These are phyloP conservation scores for Nelumbo lutea DNA, from an alignment of 164 flowering plant genomes.

Conservation along the genomic window DNA sequence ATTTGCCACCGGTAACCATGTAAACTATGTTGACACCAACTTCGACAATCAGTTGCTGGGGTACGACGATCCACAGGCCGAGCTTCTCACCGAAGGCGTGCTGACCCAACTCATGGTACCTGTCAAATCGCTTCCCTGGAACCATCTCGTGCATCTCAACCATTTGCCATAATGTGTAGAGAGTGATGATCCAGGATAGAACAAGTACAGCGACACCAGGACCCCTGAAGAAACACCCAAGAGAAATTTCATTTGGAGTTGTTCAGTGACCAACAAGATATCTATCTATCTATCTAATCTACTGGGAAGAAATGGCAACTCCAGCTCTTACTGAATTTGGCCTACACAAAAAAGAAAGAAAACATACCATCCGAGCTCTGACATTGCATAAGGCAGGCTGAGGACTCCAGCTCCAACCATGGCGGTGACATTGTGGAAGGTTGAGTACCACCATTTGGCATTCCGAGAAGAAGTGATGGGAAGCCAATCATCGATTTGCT, in stretches of 20 bases:
- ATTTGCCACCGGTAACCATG: neutral
- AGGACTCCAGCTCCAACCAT: neutral
- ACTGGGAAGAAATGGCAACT: no score
- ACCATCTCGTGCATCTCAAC: constrained; percentile 1
- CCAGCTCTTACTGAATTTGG: no score
- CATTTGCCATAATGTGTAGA: neutral
- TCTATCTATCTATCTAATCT: no score
- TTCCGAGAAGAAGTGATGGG: neutral
- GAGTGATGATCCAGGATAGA: neutral
- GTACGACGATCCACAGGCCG: neutral
- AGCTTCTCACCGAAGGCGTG: neutral
- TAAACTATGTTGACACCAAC: neutral
- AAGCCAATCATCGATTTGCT: neutral
- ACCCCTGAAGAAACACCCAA: neutral
- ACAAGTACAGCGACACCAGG: neutral
- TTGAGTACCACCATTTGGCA: neutral
- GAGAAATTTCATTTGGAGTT: no score
- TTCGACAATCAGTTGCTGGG: neutral
- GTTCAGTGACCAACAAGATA: no score
- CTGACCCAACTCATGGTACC: constrained; percentile 1
- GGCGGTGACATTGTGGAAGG: constrained; percentile 1
- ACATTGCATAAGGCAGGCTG: neutral
- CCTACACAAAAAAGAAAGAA: neutral
- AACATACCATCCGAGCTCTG: neutral
- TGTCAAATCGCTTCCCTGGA: neutral